Conservation (phyloP, 164 flowering plant species). For the Vitis rupestris region DNA sequence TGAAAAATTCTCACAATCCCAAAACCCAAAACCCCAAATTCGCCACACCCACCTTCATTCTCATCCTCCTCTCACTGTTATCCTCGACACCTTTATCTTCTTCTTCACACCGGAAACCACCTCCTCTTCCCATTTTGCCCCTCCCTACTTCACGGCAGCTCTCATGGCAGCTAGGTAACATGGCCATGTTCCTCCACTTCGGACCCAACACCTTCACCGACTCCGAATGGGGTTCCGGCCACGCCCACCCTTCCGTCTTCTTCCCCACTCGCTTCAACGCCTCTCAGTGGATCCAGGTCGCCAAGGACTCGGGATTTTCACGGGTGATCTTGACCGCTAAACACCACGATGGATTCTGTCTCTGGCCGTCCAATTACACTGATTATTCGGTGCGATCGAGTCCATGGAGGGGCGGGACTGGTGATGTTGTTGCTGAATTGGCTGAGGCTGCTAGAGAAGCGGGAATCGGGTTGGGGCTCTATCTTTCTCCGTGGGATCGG, state of each 20-base stretch:
- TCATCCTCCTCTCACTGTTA: conserved; percentile 13
- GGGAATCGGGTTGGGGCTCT: conserved; percentile 71
- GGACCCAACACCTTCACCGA: conserved; percentile 95
- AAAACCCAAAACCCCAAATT: neutral
- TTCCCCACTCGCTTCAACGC: conserved; percentile 62
- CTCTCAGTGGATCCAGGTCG: conserved; percentile 77
- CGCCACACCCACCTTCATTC: conserved; percentile 4
- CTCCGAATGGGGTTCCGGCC: conserved; percentile 92
- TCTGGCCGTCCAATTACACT: conserved; percentile 86
- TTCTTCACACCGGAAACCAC: conserved; percentile 29
- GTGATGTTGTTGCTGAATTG: conserved; percentile 78
- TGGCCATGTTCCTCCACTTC: conserved; percentile 92
- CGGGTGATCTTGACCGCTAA: conserved; percentile 79
- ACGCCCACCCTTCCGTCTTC: conserved; percentile 66
- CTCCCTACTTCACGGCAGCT: conserved; percentile 83
- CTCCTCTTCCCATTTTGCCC: conserved; percentile 89
- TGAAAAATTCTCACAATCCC: neutral
- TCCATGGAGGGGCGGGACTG: conserved; percentile 68
- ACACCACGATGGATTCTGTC: conserved; percentile 97
- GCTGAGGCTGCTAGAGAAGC: conserved; percentile 60
- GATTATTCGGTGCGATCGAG: conserved; percentile 75
- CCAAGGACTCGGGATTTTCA: conserved; percentile 65
- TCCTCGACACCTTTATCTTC: conserved; percentile 3
- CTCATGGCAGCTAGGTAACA: conserved; percentile 72
- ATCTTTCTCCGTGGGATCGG: conserved; percentile 98